phyloP scores from a whole-genome alignment of 2,329 filamentous ascomycete genomes.

The Pseudogymnoascus sp. region DNA sequence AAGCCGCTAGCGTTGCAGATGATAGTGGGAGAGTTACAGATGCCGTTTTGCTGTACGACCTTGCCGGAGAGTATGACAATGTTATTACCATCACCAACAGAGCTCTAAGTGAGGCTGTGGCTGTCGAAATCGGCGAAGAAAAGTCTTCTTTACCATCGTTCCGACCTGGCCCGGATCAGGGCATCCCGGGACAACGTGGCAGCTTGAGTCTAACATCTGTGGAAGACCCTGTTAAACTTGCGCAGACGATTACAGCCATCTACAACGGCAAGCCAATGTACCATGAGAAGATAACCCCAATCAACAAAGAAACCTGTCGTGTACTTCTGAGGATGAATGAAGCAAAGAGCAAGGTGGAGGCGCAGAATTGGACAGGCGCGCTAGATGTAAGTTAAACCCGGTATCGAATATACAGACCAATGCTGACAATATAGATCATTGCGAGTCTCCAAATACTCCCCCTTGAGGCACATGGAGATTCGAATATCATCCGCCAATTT shows the following conservation, averaged over 20 bases:
- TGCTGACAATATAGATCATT: constrained; percentile 51
- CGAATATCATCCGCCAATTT: constrained; percentile 67
- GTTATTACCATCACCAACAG: constrained; percentile 88
- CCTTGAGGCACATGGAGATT: constrained; percentile 63
- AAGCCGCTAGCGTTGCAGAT: constrained; percentile 86
- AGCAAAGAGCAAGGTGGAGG: constrained; percentile 50
- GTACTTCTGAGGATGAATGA: constrained; percentile 52
- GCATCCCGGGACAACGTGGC: constrained; percentile 22
- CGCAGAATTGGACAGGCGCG: constrained; percentile 49
- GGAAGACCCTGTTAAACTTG: constrained; percentile 56
- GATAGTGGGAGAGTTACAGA: constrained; percentile 91
- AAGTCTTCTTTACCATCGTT: constrained; percentile 58
- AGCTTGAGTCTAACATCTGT: constrained; percentile 56
- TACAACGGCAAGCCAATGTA: constrained; percentile 55
- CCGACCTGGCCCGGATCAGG: constrained; percentile 27
- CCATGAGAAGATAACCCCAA: constrained; percentile 47
- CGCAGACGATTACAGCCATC: constrained; percentile 51
- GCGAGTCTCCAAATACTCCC: constrained; percentile 69
- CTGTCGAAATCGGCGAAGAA: constrained; percentile 75
- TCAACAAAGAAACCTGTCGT: constrained; percentile 49
- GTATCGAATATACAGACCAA: constrained; percentile 20
- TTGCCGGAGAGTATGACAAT: constrained; percentile 89
- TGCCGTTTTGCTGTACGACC: constrained; percentile 86
- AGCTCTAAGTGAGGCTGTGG: constrained; percentile 80
- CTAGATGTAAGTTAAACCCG: constrained; percentile 51